Percentiles rank a stretch among this genome's conserved stretches.
These are phyloP conservation scores for Candolleomyces efflorescens DNA, from an alignment of 768 basidiomycete species.

Conservation along the genomic window DNA sequence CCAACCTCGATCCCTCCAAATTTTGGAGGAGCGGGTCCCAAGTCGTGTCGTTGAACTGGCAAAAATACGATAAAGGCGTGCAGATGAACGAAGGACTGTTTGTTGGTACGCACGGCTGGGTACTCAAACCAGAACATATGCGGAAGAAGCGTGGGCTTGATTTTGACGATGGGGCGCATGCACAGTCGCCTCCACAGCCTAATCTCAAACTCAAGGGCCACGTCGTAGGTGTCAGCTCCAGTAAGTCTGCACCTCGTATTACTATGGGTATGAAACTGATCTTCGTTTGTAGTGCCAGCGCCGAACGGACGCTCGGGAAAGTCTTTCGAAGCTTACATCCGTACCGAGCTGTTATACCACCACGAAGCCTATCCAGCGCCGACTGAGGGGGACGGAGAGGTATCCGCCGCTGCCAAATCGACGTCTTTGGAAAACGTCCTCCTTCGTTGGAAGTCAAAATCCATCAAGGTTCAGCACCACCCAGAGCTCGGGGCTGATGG, in stretches of 20 bases:
- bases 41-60: conserved; percentile 58
- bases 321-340: conserved; percentile 39
- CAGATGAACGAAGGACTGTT: conserved; percentile 65
- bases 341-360: conserved; percentile 41
- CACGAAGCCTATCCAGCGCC: neutral
- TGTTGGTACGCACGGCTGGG: conserved; percentile 51
- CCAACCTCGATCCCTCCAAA: conserved; percentile 47
- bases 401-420: neutral
- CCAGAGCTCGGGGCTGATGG: conserved; percentile 32
- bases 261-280: neutral
- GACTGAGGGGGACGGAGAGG: neutral
- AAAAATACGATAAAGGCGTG: conserved; percentile 53
- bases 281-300: conserved; percentile 36
- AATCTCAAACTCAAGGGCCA: conserved; percentile 27
- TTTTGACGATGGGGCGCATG: neutral
- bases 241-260: conserved; percentile 25
- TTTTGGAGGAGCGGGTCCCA: conserved; percentile 60
- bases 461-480: conserved; percentile 30
- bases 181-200: neutral
- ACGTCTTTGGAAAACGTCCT: conserved; percentile 15
- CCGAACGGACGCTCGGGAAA: conserved; percentile 35
- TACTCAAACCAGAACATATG: conserved; percentile 37
- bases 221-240: conserved; percentile 40
- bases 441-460: conserved; percentile 40
- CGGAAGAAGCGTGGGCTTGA: conserved; percentile 1